These are phyloP conservation scores for Eucommia ulmoides DNA, from an alignment of 257 asterid species.

Conservation along the genomic window DNA sequence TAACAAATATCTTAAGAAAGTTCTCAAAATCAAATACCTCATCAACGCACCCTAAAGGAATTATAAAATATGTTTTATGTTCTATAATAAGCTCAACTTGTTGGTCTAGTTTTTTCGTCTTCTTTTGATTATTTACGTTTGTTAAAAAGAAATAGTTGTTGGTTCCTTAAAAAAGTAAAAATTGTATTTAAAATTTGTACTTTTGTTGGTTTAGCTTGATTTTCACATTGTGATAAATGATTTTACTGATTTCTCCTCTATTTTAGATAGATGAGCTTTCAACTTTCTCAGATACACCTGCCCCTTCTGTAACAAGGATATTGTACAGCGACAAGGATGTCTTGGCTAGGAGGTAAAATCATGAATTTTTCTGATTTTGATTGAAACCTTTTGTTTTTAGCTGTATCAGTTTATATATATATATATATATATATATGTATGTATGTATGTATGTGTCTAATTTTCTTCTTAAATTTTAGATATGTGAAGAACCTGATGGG, in stretches of 20 bases:
- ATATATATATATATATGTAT: too few relatives aligned
- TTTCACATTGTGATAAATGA: background rate
- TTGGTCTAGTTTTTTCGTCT: background rate
- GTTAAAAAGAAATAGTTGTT: too few relatives aligned
- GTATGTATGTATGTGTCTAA: too few relatives aligned
- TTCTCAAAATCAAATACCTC: too few relatives aligned
- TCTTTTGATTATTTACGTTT: background rate
- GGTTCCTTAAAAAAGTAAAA: background rate
- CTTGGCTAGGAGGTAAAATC: conserved; percentile 54
- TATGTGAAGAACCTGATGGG: conserved; percentile 66
- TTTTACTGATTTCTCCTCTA: background rate
- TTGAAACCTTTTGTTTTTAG: background rate
- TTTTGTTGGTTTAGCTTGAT: conserved; percentile 1
- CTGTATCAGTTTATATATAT: too few relatives aligned
- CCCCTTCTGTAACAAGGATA: conserved; percentile 84
- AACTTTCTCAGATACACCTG: conserved; percentile 71
- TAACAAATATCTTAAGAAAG: too few relatives aligned
- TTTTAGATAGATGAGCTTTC: conserved; percentile 79
- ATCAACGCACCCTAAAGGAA: too few relatives aligned
- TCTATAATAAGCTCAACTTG: background rate
- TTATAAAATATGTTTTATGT: too few relatives aligned
- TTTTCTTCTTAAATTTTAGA: conserved; percentile 37
- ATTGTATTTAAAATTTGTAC: background rate
- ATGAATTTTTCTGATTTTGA: background rate
- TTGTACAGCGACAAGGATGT: conserved; percentile 90